phyloP scores from a whole-genome alignment of 1,284 basidiomycete species.

The Limonomyces culmigenus region DNA sequence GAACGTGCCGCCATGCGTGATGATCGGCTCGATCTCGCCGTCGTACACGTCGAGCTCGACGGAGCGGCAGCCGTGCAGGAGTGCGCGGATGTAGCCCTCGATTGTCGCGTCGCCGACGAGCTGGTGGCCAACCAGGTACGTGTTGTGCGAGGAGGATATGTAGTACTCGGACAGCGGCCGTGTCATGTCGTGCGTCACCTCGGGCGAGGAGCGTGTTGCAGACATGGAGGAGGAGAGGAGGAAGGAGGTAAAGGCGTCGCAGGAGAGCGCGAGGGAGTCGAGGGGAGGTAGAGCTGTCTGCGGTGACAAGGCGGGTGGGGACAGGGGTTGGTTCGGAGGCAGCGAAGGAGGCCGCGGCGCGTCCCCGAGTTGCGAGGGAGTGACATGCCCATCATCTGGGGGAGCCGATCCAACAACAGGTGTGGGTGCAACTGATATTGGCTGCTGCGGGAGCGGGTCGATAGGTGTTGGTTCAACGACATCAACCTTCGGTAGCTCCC shows the following conservation, averaged over 20 bases:
- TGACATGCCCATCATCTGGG: no score
- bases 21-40: conserved; percentile 67
- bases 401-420: no score
- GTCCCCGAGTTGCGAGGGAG: no score
- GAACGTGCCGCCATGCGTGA: conserved; percentile 87
- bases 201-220: conserved; percentile 19
- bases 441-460: no score
- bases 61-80: conserved; percentile 80
- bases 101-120: conserved; percentile 87
- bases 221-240: conserved; percentile 43
- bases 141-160: conserved; percentile 93
- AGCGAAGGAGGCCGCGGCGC: no score
- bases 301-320: no score
- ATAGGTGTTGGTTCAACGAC: no score
- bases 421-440: no score
- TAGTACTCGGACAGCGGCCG: conserved; percentile 78
- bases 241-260: conserved; percentile 60
- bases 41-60: conserved; percentile 94
- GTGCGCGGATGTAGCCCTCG: conserved; percentile 89
- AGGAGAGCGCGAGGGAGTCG: conserved; percentile 16
- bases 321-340: no score
- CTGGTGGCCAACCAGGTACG: conserved; percentile 91
- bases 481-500: no score
- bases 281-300: no score
- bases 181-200: conserved; percentile 53